Percentiles rank a stretch among this genome's conserved stretches.
phyloP scores from a whole-genome alignment of 2,329 filamentous ascomycete genomes.

The Fusarium hostae region DNA sequence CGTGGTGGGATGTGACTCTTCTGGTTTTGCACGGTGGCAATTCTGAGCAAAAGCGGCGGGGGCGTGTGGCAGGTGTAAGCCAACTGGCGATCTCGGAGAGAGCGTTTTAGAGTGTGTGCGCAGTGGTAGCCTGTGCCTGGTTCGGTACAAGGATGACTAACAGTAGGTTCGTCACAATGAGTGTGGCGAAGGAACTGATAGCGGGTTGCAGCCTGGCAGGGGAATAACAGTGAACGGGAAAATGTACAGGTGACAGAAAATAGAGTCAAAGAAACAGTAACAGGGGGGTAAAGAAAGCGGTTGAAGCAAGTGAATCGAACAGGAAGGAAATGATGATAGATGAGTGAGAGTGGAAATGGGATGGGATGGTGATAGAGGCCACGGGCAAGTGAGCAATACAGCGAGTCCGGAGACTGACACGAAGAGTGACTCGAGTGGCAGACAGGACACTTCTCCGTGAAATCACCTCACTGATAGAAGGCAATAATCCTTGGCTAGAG shows the following conservation, averaged over 20 bases:
- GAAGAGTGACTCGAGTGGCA: conserved; percentile 38
- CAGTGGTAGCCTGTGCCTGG: conserved; percentile 43
- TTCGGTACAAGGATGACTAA: conserved; percentile 42
- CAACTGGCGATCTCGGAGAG: conserved; percentile 54
- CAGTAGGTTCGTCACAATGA: conserved; percentile 35
- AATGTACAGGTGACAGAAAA: conserved; percentile 18
- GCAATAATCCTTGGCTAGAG: conserved; percentile 23
- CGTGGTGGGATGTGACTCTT: conserved; percentile 52
- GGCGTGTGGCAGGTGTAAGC: conserved; percentile 46
- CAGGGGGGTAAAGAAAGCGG: conserved; percentile 1
- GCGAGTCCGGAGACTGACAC: conserved; percentile 45
- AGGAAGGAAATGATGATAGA: conserved; percentile 15
- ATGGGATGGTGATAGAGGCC: neutral
- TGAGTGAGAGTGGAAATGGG: conserved; percentile 18
- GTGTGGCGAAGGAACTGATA: conserved; percentile 43
- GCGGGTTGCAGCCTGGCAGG: conserved; percentile 40
- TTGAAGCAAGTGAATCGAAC: conserved; percentile 29
- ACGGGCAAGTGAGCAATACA: conserved; percentile 44
- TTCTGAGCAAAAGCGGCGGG: conserved; percentile 48
- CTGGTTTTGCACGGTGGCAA: conserved; percentile 50
- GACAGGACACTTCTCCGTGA: conserved; percentile 37
- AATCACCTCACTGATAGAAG: conserved; percentile 40
- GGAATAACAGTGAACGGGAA: conserved; percentile 7
- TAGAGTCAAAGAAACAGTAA: conserved; percentile 21
- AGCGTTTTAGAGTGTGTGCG: conserved; percentile 49